These are phyloP conservation scores for Draba incana DNA, from an alignment of 345 rosid genomes.

Conservation along the genomic window DNA sequence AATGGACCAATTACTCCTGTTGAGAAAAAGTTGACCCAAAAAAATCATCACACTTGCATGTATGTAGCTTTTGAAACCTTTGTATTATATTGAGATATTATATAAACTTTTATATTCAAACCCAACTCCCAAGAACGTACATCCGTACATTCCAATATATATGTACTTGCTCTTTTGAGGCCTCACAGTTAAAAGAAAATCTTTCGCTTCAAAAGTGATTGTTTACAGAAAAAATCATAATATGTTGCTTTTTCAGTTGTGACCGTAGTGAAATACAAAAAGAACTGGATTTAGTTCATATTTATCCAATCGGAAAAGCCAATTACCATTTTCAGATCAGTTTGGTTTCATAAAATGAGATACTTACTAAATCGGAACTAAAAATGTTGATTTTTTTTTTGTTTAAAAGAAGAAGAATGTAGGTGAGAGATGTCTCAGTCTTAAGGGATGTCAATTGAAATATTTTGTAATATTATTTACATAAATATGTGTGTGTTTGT, in stretches of 20 bases:
- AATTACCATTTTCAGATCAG: constrained; percentile 1
- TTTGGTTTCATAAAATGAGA: constrained; percentile 3
- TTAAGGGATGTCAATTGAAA: background rate
- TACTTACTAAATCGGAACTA: background rate
- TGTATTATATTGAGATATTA: background rate
- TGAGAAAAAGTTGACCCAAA: constrained; percentile 14
- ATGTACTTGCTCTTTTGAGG: constrained; percentile 2
- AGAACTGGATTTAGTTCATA: no score
- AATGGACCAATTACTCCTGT: constrained; percentile 19
- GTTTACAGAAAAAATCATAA: background rate
- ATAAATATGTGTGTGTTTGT: background rate
- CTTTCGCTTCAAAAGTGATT: background rate
- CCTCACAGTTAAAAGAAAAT: constrained; percentile 3
- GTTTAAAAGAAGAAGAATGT: no score
- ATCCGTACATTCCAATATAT: constrained; percentile 32
- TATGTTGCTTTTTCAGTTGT: background rate
- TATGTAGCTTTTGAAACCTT: constrained; percentile 6
- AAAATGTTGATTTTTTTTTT: background rate
- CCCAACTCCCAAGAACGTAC: constrained; percentile 35
- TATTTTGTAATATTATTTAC: constrained; percentile 16
- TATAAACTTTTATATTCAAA: background rate
- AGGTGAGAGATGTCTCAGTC: constrained; percentile 30
- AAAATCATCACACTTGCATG: constrained; percentile 10
- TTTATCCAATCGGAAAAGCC: background rate
- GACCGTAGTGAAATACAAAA: background rate